Conservation (phyloP, 1,284 basidiomycete genomes). For the Rhodotorula sp. region DNA sequence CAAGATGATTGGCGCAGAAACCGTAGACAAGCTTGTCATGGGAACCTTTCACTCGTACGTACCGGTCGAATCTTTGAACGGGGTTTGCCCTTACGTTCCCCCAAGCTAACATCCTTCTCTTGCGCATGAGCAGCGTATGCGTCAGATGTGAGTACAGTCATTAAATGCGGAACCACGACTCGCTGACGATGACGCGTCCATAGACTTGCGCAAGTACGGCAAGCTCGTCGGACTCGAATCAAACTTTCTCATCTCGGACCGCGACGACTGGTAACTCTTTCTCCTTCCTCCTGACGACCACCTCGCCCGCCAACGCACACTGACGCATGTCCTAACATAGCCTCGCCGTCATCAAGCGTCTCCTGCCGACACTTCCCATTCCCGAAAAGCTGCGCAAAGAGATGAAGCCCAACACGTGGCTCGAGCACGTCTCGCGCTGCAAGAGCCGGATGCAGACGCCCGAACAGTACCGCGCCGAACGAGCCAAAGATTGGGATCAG, state of each 20-base stretch:
- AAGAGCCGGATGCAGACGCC: conserved; percentile 70
- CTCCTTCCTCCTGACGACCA: too few relatives aligned
- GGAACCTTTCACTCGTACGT: conserved; percentile 49
- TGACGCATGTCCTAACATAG: conserved; percentile 5
- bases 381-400: conserved; percentile 54
- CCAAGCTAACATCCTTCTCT: not conserved
- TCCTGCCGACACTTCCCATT: conserved; percentile 49
- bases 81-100: too few relatives aligned
- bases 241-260: conserved; percentile 80
- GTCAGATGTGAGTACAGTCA: not conserved
- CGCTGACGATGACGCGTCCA: not conserved
- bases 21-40: conserved; percentile 60
- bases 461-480: conserved; percentile 42
- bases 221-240: conserved; percentile 61
- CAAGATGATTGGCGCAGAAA: conserved; percentile 66
- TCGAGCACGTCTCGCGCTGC: conserved; percentile 71
- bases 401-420: conserved; percentile 62
- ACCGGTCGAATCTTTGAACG: not conserved
- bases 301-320: not conserved
- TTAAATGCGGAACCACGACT: too few relatives aligned
- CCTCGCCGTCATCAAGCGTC: conserved; percentile 58
- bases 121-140: not conserved
- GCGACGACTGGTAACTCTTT: conserved; percentile 64
- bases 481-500: conserved; percentile 4
- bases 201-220: conserved; percentile 65